Percentiles rank a stretch among this genome's conserved stretches.
Evolutionary conservation across 139 green algal genomes (phyloP).

Genomic region (Chlamydomonas eustigma): DNA sequence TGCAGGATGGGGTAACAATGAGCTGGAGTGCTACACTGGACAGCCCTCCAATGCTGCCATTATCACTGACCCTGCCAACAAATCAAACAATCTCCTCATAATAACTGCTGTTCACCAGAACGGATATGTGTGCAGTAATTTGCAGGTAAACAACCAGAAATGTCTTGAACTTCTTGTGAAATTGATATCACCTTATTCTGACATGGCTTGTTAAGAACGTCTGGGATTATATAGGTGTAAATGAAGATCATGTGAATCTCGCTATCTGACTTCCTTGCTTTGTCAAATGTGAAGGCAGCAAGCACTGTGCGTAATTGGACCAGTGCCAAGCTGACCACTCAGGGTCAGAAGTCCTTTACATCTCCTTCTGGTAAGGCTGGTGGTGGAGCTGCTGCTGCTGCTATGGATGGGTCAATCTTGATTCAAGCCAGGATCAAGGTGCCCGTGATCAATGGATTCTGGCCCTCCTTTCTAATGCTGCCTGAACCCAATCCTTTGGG

Average conservation of each 20-base stretch:
- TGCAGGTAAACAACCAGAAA: not conserved
- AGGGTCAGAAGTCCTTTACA: not conserved
- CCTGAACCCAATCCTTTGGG: slow-evolving; percentile 25
- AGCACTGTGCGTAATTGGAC: not conserved
- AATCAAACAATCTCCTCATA: not conserved
- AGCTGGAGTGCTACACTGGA: slow-evolving; percentile 31
- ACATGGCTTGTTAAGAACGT: not conserved
- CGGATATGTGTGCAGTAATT: not conserved
- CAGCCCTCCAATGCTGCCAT: slow-evolving; percentile 15
- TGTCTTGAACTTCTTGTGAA: too few relatives aligned
- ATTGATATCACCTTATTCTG: not conserved
- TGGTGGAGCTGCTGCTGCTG: too few relatives aligned
- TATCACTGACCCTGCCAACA: not conserved
- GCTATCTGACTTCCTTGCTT: not conserved
- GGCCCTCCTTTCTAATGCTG: slow-evolving; percentile 39
- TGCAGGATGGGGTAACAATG: slow-evolving; percentile 38
- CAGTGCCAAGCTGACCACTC: not conserved
- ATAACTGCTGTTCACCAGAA: not conserved
- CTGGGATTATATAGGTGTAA: not conserved
- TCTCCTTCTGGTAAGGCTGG: slow-evolving; percentile 27
- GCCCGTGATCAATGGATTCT: slow-evolving; percentile 26
- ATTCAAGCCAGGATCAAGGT: slow-evolving; percentile 31
- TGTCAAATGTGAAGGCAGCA: not conserved
- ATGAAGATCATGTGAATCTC: not conserved
- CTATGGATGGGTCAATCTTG: slow-evolving; percentile 7